Evolutionary conservation across 805 yeast species (phyloP), one percentile per base, ranked within the genome.

Genomic region (Metschnikowia colocasiae): DNA sequence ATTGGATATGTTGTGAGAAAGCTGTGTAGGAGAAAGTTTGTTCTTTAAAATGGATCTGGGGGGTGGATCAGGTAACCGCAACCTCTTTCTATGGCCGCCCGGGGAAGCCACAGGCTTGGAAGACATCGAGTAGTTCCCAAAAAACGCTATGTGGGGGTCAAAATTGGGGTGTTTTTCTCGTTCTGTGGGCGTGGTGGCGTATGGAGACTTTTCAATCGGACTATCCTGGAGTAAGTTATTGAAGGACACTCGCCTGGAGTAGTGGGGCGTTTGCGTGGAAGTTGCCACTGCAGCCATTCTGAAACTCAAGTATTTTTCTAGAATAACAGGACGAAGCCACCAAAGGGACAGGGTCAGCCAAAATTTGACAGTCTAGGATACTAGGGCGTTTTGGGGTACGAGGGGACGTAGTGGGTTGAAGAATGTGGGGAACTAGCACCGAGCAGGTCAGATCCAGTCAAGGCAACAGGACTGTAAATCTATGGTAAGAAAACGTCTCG

Each of bases 161-260:
- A 54, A 10, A 52, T 35, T 58, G 51, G 18, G 47, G 35, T 7
- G 57, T 44, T 31, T 52, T 38, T 27, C 61, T 60, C 40, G 58
- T 50, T 8, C 68, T 64, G 35, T 57, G 59, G 10, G 53, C 58
- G 34, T 55, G 50, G 45, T 55, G 56, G 38, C 15, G 37, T 43
- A 33, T 12, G 48, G 30, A 10, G 46, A 25, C 31, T 22, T 37
- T 7, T 35, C 43, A 38, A 32, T 23, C 5, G 43, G 43, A 16
- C 13, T 13, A 10, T 57, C 54, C 46, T 71, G 71, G 33, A 64
- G 59, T 36, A 74, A 54, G 51, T 73, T 72, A 53, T 71, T 72
- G 60, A 75, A 75, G 12, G 78, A 73, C 2, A 75, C 79, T 40
- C 78, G 58, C 43, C 76, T 52, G 10, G 72, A 32, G 48, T 53